phyloP scores from a whole-genome alignment of 75 land plant species.

The Sequoiadendron giganteum region DNA sequence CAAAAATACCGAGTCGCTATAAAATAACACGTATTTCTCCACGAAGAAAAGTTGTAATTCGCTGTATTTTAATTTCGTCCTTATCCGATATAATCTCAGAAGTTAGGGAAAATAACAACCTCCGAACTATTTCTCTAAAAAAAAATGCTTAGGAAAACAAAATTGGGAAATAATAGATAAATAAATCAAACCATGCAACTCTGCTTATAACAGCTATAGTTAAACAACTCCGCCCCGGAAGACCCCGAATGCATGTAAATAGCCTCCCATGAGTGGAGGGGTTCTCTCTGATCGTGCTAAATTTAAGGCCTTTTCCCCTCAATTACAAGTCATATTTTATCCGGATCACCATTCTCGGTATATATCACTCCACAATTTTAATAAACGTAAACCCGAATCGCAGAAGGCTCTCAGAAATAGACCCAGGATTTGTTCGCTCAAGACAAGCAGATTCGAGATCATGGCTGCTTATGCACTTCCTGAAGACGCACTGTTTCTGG shows the following conservation, averaged over 20 bases:
- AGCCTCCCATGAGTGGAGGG: not conserved
- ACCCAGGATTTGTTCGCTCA: not conserved
- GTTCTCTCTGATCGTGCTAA: not conserved
- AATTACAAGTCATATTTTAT: not conserved
- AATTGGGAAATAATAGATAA: too few species aligned
- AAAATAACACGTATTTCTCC: too few species aligned
- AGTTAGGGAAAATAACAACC: too few species aligned
- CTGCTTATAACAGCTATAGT: too few species aligned
- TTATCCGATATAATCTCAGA: too few species aligned
- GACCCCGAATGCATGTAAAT: not conserved
- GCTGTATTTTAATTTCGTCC: too few species aligned
- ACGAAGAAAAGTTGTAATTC: too few species aligned
- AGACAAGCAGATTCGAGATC: not conserved
- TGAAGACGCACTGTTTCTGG: constrained; percentile 66
- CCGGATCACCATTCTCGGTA: not conserved
- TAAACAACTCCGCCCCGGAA: not conserved
- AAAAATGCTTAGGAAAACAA: too few species aligned
- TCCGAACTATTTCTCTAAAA: too few species aligned
- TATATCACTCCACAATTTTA: not conserved
- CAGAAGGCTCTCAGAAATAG: not conserved
- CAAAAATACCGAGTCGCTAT: too few species aligned
- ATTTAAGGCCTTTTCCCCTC: not conserved
- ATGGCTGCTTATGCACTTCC: constrained; percentile 39
- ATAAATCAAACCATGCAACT: too few species aligned
- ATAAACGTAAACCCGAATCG: not conserved